phyloP scores from a whole-genome alignment of 2,329 filamentous ascomycete genomes.

The Phyllosticta citribraziliensis region DNA sequence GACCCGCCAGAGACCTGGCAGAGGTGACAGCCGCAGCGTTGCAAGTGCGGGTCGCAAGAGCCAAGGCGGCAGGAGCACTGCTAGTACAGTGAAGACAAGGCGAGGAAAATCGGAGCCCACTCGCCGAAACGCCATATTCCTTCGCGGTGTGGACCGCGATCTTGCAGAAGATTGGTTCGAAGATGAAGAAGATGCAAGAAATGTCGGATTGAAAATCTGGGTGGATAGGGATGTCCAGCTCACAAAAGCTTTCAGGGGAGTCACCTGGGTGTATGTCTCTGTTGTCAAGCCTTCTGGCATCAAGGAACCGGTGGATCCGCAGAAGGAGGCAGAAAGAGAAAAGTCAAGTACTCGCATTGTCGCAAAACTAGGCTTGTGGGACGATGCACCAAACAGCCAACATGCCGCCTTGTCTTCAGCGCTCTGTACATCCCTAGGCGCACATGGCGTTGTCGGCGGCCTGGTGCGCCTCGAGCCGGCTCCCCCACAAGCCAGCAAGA shows the following conservation, averaged over 20 bases:
- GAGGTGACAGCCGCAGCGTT: conserved; percentile 61
- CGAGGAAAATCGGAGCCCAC: conserved; percentile 54
- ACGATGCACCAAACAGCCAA: conserved; percentile 73
- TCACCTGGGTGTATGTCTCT: conserved; percentile 72
- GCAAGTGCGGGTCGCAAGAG: conserved; percentile 71
- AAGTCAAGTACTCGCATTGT: conserved; percentile 58
- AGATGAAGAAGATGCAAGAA: conserved; percentile 42
- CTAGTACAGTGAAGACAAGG: conserved; percentile 57
- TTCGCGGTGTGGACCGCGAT: conserved; percentile 66
- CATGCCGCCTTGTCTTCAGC: conserved; percentile 69
- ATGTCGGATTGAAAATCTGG: conserved; percentile 64
- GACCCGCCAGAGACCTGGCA: conserved; percentile 60
- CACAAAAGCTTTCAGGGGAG: conserved; percentile 62
- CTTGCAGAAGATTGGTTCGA: conserved; percentile 71
- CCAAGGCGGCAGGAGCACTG: conserved; percentile 55
- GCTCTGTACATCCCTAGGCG: conserved; percentile 65
- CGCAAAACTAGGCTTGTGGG: conserved; percentile 67
- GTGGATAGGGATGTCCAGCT: conserved; percentile 68
- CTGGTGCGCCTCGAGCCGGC: conserved; percentile 82
- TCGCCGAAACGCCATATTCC: conserved; percentile 57
- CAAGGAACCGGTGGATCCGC: conserved; percentile 60
- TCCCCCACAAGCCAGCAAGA: conserved; percentile 56
- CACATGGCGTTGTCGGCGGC: conserved; percentile 67
- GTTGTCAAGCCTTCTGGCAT: conserved; percentile 74
- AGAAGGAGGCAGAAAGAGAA: conserved; percentile 54